Percentiles rank a stretch among this genome's conserved stretches.
These are phyloP conservation scores for Penicillium aurantiogriseum DNA, from an alignment of 2,329 filamentous ascomycete genomes.

Conservation along the genomic window DNA sequence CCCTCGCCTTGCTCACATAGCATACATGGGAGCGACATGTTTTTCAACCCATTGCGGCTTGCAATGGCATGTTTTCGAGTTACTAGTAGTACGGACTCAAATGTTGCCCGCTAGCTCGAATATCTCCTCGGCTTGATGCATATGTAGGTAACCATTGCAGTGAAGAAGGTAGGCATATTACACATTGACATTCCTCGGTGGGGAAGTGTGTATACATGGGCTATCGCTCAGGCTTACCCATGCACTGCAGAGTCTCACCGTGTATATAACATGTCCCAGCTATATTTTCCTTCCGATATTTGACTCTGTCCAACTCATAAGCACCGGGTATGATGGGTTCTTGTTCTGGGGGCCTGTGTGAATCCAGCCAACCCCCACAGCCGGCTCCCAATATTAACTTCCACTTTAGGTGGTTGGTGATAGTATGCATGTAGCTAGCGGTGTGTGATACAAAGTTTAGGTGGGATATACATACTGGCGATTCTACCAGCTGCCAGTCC, in stretches of 20 bases:
- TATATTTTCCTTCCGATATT: neutral
- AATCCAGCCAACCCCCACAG: neutral
- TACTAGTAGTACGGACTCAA: neutral
- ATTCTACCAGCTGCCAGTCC: neutral
- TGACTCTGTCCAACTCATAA: neutral
- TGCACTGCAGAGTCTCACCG: neutral
- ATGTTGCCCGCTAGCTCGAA: neutral
- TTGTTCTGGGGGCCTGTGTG: neutral
- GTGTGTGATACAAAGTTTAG: neutral
- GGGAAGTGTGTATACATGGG: neutral
- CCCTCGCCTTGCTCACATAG: slow-evolving; percentile 5
- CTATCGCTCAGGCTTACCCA: neutral
- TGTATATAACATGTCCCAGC: neutral
- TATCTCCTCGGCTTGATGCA: neutral
- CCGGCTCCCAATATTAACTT: neutral
- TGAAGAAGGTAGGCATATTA: neutral
- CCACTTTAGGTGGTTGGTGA: too few species aligned
- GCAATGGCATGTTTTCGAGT: neutral
- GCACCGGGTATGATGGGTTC: neutral
- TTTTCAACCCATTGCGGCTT: neutral
- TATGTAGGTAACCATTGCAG: neutral
- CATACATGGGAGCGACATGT: neutral
- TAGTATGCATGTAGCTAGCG: neutral
- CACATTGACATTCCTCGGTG: neutral
- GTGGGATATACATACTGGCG: neutral